Percentiles rank a stretch among this genome's conserved stretches.
phyloP scores from a whole-genome alignment of 1,139 yeast genomes.

The Lodderomyces pseudojiufengensis region DNA sequence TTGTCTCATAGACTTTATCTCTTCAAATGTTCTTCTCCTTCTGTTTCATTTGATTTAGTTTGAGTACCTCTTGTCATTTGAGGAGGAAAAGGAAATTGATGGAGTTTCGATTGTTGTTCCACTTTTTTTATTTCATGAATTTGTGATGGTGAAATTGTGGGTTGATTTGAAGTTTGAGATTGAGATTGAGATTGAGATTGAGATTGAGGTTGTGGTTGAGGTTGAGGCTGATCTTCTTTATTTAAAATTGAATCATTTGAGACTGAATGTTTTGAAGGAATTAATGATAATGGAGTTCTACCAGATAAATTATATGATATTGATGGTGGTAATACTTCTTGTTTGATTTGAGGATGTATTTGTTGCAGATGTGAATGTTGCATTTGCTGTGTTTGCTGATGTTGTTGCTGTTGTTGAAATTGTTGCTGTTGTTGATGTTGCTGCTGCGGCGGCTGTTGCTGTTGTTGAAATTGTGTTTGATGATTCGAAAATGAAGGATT shows the following conservation, averaged over 20 bases:
- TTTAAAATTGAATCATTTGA: no score
- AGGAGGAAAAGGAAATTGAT: not conserved
- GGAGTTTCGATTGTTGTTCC: not conserved
- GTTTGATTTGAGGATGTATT: not conserved
- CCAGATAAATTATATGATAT: no score
- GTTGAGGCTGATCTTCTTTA: no score
- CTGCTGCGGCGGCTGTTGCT: not conserved
- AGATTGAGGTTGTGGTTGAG: slow-evolving; percentile 2
- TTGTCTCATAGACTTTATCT: no score
- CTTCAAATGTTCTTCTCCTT: no score
- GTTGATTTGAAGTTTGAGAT: not conserved
- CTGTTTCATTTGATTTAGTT: no score
- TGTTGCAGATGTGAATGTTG: not conserved
- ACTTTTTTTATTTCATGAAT: not conserved
- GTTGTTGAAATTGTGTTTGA: not conserved
- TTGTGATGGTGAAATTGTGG: not conserved
- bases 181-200: not conserved
- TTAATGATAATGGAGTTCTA: no score
- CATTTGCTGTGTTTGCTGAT: slow-evolving; percentile 2
- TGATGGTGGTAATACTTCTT: slow-evolving; percentile 1
- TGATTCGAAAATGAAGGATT: not conserved
- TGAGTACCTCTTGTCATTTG: no score
- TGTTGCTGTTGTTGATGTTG: not conserved
- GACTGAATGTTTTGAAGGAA: no score
- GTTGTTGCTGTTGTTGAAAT: not conserved